phyloP scores from a whole-genome alignment of 306 rosid species.

The Quercus alba region DNA sequence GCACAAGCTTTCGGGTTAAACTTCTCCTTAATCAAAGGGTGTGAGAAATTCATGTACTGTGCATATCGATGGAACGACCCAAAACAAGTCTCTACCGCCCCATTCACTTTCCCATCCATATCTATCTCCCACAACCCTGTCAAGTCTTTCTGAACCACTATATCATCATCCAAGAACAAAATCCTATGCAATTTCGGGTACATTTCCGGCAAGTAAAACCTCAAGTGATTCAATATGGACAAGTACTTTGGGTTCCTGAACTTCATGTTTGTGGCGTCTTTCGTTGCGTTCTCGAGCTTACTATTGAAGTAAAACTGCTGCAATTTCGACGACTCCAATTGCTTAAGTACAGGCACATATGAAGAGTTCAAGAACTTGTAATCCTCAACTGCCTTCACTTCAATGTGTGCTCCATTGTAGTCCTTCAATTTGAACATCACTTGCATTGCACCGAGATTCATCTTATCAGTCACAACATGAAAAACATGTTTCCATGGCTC shows the following conservation, averaged over 20 bases:
- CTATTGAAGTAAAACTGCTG: constrained; percentile 75
- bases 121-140: constrained; percentile 84
- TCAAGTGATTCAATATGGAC: constrained; percentile 75
- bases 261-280: constrained; percentile 84
- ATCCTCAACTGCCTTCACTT: constrained; percentile 86
- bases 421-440: constrained; percentile 77
- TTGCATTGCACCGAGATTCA: constrained; percentile 95
- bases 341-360: constrained; percentile 74
- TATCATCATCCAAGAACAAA: constrained; percentile 78
- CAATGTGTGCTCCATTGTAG: constrained; percentile 68
- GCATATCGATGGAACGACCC: constrained; percentile 86
- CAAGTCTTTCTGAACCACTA: constrained; percentile 79
- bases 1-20: constrained; percentile 84
- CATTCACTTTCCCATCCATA: constrained; percentile 90
- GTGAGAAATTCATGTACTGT: constrained; percentile 88
- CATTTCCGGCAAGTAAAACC: constrained; percentile 88
- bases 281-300: constrained; percentile 85
- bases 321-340: constrained; percentile 68
- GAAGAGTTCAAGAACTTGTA: constrained; percentile 80
- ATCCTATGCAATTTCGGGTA: constrained; percentile 74
- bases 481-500: constrained; percentile 89
- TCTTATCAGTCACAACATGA: constrained; percentile 88
- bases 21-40: constrained; percentile 73
- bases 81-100: constrained; percentile 89
- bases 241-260: constrained; percentile 83